Base-by-base conservation (phyloP, 1,284 basidiomycete genomes). In the Apiotrichum akiyoshidainum region DNA sequence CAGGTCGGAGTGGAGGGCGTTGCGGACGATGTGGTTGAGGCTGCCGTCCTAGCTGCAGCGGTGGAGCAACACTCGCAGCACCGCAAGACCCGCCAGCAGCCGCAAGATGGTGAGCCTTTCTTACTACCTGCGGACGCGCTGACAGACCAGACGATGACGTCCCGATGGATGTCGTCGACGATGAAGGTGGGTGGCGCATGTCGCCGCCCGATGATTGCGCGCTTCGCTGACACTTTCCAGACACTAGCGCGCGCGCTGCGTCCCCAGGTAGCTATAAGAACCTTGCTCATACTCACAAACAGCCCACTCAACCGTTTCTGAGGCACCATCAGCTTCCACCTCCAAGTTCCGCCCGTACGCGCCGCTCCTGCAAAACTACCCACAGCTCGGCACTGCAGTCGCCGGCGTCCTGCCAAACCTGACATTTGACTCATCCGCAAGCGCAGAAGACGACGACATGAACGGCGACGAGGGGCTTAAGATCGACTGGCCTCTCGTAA, bases 301-400 rank as follows among this genome's bases (percentile, higher is more conserved):
- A 52, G 22, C 11, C 16, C 14, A 31, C n/a, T n/a, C 39, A 7
- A 10, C 10, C 1, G 5, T 4, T 14, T 41, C 35, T n/a, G 22
- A 46, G 2, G 16, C 45, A 31, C 44, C 51, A 11, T 2, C 40
- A 1, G 34, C 51, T 1, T 34, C 40, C n/a, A 47, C 34, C 47
- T 44, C 45, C 57, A 44, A 37, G 21, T 60, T 60, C 35, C 51
- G 40, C 13, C 52, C 61, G 4, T 74, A 74, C 56, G 50, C 62
- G 16, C 65, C 72, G 2, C 52, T 75, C 16, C 64, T 73, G 3
- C 46, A 60, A 8, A 68, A 66, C 21, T 75, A 75, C 51, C 73
- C 69, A n/a, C 68, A 69, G 47, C 65, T 76, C 7, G 34, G 10
- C 11, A 37, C 57, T 16, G 33, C 53, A n/a, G 34, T 37, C 4